Evolutionary conservation across 2,329 filamentous ascomycete species (phyloP).

Genomic region (Akanthomyces uredinophilus): DNA sequence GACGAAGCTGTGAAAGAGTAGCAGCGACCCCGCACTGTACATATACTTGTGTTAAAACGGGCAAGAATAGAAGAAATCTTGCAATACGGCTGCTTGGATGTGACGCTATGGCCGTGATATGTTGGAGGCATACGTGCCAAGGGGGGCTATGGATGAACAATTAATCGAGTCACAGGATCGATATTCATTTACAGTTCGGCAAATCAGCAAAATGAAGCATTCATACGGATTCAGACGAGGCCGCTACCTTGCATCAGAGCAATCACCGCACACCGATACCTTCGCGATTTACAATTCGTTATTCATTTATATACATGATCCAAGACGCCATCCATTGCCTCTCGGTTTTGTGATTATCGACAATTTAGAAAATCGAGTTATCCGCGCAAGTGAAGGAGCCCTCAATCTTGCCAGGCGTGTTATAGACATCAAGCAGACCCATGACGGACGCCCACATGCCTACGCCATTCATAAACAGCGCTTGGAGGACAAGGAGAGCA

Average conservation of each 20-base stretch:
- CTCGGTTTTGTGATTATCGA: not conserved
- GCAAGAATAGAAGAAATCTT: conserved; percentile 12
- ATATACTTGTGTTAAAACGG: conserved; percentile 26
- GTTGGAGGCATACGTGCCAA: not conserved
- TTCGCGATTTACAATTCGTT: not conserved
- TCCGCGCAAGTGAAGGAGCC: conserved; percentile 31
- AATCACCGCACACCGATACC: not conserved
- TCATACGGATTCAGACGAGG: not conserved
- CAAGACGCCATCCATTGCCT: not conserved
- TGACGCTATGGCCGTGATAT: not conserved
- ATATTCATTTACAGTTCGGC: not conserved
- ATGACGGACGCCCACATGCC: conserved; percentile 31
- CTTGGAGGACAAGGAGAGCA: conserved; percentile 26
- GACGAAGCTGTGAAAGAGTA: not conserved
- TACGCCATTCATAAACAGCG: conserved; percentile 31
- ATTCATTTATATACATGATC: not conserved
- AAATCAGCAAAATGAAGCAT: not conserved
- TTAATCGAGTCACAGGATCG: not conserved
- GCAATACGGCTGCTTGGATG: not conserved
- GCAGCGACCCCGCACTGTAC: conserved; percentile 23
- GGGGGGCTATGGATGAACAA: not conserved
- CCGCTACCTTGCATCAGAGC: not conserved
- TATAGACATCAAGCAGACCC: conserved; percentile 27
- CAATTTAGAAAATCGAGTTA: conserved; percentile 28
- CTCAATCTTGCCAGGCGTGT: conserved; percentile 23